Percentiles rank a stretch among this genome's conserved stretches.
Evolutionary conservation across 805 yeast species (phyloP).

Genomic region (Suhomyces sp.): DNA sequence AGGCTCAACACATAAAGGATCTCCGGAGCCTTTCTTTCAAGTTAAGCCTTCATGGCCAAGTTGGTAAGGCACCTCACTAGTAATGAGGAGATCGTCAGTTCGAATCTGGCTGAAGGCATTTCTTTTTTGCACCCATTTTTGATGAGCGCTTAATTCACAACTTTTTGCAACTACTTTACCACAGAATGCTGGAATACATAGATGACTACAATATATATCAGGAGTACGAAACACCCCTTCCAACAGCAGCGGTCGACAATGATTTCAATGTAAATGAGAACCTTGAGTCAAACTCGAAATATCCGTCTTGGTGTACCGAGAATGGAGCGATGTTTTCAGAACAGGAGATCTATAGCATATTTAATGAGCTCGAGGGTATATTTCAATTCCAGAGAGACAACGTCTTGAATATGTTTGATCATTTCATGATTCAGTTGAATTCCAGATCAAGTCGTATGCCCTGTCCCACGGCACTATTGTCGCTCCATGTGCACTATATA

Average conservation of each 20-base stretch:
- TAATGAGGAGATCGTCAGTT: slow-evolving; percentile 15
- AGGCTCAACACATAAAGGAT: no score
- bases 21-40: background rate
- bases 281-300: background rate
- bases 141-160: background rate
- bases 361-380: slow-evolving; percentile 51
- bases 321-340: slow-evolving; percentile 16
- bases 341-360: slow-evolving; percentile 58
- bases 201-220: slow-evolving; percentile 5
- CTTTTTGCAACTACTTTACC: background rate
- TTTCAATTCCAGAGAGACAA: slow-evolving; percentile 88
- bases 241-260: background rate
- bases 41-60: slow-evolving; percentile 13
- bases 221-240: slow-evolving; percentile 3
- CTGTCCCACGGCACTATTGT: slow-evolving; percentile 65
- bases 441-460: slow-evolving; percentile 81
- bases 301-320: slow-evolving; percentile 14
- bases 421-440: slow-evolving; percentile 74
- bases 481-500: slow-evolving; percentile 85
- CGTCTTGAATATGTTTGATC: slow-evolving; percentile 76
- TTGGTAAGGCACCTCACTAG: slow-evolving; percentile 16
- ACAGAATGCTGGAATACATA: background rate
- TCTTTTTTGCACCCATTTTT: slow-evolving; percentile 2
- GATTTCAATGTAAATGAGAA: background rate
- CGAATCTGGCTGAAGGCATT: slow-evolving; percentile 15